Percentiles rank a stretch among this genome's conserved stretches.
phyloP scores from a whole-genome alignment of 2,329 filamentous ascomycete genomes.

The Fusarium nematophilum region DNA sequence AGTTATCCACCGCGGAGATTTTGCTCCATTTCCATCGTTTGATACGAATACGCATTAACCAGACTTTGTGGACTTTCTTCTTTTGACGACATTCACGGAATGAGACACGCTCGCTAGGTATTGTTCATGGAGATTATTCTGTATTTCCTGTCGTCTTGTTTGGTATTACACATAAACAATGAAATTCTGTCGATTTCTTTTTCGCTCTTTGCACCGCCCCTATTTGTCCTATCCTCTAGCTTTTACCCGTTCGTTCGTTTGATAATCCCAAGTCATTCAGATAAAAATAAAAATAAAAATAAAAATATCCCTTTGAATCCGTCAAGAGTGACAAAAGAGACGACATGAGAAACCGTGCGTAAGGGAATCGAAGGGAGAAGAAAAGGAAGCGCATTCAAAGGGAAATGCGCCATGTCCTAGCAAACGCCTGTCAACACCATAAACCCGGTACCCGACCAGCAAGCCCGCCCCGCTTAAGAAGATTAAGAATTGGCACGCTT shows the following conservation, averaged over 20 bases:
- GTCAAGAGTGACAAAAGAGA: conserved; percentile 4
- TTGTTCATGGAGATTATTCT: conserved; percentile 11
- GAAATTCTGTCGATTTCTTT: conserved; percentile 28
- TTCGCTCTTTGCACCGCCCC: conserved; percentile 11
- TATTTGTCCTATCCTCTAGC: conserved; percentile 16
- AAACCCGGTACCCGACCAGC: conserved; percentile 8
- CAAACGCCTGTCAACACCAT: conserved; percentile 31
- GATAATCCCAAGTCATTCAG: conserved; percentile 23
- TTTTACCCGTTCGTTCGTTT: conserved; percentile 28
- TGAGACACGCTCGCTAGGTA: conserved; percentile 3
- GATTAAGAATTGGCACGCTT: neutral
- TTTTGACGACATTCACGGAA: neutral
- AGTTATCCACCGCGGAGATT: neutral
- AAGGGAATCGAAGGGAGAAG: conserved; percentile 17
- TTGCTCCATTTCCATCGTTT: neutral
- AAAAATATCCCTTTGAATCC: conserved; percentile 4
- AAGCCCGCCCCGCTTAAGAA: conserved; percentile 1
- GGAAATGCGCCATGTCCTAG: conserved; percentile 12
- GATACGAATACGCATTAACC: conserved; percentile 14
- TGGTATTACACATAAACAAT: conserved; percentile 22
- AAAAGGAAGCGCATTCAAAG: conserved; percentile 4
- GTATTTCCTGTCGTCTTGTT: conserved; percentile 14
- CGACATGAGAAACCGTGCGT: conserved; percentile 5
- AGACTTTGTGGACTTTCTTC: neutral
- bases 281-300: too few species aligned